Evolutionary conservation across 306 rosid genomes (phyloP).

Genomic region (Prunus armeniaca): DNA sequence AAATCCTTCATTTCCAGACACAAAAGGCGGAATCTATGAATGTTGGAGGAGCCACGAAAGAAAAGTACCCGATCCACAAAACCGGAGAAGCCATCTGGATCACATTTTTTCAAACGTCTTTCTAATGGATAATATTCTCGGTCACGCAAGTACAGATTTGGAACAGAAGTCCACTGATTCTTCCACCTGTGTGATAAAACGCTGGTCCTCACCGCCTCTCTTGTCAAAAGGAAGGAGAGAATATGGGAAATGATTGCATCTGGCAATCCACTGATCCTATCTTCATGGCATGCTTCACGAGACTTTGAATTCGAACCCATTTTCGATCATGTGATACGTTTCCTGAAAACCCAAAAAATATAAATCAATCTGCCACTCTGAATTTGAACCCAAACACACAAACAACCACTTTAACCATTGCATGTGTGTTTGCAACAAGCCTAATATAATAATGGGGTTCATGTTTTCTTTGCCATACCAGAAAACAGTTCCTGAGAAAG

Average conservation of each 20-base stretch:
- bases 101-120: too few relatives aligned
- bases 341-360: background rate
- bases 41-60: background rate
- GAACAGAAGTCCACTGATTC: background rate
- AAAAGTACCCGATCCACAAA: background rate
- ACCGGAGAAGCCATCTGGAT: too few relatives aligned
- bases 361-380: background rate
- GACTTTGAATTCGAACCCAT: conserved; percentile 1
- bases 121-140: too few relatives aligned
- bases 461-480: too few relatives aligned
- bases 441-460: too few relatives aligned
- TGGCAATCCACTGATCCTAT: background rate
- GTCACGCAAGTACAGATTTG: background rate
- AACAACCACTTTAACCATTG: background rate
- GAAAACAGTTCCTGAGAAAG: too few relatives aligned
- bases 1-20: background rate
- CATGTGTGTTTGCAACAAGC: too few relatives aligned
- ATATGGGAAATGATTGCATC: background rate
- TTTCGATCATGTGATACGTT: background rate
- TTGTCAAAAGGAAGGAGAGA: background rate
- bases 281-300: background rate
- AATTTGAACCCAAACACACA: background rate
- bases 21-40: background rate
- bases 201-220: background rate
- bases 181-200: background rate